Evolutionary conservation across 2,329 filamentous ascomycete genomes (phyloP).

Genomic region (Ophiostoma ulmi): DNA sequence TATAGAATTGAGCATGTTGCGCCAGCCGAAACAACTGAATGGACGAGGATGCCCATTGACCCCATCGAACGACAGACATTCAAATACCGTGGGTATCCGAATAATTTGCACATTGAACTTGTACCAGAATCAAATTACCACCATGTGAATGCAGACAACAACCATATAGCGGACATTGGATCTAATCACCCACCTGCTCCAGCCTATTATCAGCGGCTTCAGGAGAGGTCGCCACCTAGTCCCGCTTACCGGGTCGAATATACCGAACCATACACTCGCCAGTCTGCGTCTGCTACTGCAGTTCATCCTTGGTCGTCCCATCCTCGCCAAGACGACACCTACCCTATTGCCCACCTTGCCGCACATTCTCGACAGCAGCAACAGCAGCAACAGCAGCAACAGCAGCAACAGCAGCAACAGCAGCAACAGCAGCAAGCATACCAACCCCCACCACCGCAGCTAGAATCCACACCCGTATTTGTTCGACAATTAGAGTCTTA

Average conservation of each 20-base stretch:
- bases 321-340: not conserved
- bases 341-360: not conserved
- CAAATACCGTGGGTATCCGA: not conserved
- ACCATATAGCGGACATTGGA: not conserved
- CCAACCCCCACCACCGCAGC: not conserved
- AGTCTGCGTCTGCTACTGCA: not conserved
- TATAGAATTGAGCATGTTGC: not conserved
- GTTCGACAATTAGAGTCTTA: not conserved
- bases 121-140: not conserved
- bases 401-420: not conserved
- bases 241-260: not conserved
- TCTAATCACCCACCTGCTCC: not conserved
- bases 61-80: not conserved
- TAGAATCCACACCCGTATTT: not conserved
- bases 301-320: not conserved
- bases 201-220: not conserved
- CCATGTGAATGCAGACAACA: not conserved
- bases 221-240: not conserved
- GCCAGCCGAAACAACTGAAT: not conserved
- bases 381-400: not conserved
- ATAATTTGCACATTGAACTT: not conserved
- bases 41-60: not conserved
- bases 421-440: not conserved
- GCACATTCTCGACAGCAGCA: not conserved
- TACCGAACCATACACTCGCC: not conserved